Conservation (phyloP, 2,329 filamentous ascomycete species). For the Alternaria brassicicola region DNA sequence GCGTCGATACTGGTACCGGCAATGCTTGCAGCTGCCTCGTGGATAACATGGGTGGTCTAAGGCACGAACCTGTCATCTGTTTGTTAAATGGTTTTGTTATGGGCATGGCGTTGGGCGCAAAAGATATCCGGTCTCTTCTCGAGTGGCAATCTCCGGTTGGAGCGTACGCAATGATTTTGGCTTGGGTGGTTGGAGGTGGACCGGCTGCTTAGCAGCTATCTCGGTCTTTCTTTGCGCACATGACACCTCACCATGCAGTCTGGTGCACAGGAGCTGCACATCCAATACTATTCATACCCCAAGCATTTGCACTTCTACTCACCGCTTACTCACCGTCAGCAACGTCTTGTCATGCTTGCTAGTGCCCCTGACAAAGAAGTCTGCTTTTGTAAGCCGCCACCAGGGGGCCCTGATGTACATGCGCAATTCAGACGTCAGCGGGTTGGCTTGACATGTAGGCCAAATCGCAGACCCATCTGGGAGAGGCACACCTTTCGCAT, state of each 20-base stretch:
- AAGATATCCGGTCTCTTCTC: slow-evolving; percentile 31
- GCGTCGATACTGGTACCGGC: slow-evolving; percentile 37
- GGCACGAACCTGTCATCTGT: slow-evolving; percentile 3
- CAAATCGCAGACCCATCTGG: background rate
- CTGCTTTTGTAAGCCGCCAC: background rate
- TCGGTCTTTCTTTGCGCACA: background rate
- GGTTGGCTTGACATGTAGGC: background rate
- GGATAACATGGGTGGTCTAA: slow-evolving; percentile 32
- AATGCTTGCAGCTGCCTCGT: slow-evolving; percentile 35
- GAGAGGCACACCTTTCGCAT: background rate
- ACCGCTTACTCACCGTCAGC: background rate
- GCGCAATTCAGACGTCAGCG: background rate
- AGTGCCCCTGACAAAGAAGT: background rate
- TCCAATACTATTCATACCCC: background rate
- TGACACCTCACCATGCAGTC: background rate
- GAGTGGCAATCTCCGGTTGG: slow-evolving; percentile 6
- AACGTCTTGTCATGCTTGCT: background rate
- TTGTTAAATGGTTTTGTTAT: slow-evolving; percentile 1
- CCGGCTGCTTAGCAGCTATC: background rate
- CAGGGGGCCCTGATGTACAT: background rate
- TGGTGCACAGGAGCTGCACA: background rate
- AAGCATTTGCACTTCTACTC: background rate
- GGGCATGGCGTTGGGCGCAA: slow-evolving; percentile 21
- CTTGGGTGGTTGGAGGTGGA: background rate
- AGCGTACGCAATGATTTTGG: background rate